A percentile compares a stretch with the other conserved stretches of the same genome.
Evolutionary conservation across 2,329 filamentous ascomycete species (phyloP).

Genomic region (Aureobasidium lini): DNA sequence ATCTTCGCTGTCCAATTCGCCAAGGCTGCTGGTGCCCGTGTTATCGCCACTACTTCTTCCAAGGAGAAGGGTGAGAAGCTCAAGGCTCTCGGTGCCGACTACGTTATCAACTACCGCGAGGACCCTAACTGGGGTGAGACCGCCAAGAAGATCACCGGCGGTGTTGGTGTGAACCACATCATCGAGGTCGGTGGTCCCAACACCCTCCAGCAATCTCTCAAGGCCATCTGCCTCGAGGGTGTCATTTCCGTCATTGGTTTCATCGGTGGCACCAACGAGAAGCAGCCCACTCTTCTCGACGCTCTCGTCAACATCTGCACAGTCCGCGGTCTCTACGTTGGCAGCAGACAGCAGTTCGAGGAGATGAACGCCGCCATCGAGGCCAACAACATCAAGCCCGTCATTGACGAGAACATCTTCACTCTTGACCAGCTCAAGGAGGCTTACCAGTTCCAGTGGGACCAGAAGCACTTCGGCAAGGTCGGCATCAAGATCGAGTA

Average conservation of each 20-base stretch:
- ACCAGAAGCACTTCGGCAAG: slow-evolving; percentile 43
- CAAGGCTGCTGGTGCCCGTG: slow-evolving; percentile 46
- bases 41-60: slow-evolving; percentile 52
- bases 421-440: slow-evolving; percentile 44
- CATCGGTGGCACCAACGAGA: slow-evolving; percentile 42
- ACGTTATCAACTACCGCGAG: slow-evolving; percentile 51
- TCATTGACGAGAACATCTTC: slow-evolving; percentile 53
- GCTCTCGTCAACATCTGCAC: slow-evolving; percentile 45
- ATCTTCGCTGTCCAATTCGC: slow-evolving; percentile 57
- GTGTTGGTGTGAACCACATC: slow-evolving; percentile 53
- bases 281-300: slow-evolving; percentile 47
- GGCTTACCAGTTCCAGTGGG: slow-evolving; percentile 40
- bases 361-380: slow-evolving; percentile 55
- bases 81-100: slow-evolving; percentile 46
- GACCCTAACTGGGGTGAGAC: slow-evolving; percentile 48
- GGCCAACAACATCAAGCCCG: slow-evolving; percentile 50
- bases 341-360: slow-evolving; percentile 48
- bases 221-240: slow-evolving; percentile 41
- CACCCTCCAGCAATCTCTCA: slow-evolving; percentile 49
- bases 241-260: slow-evolving; percentile 52
- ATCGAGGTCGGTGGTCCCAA: slow-evolving; percentile 59
- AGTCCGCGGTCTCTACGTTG: slow-evolving; percentile 51
- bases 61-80: slow-evolving; percentile 42
- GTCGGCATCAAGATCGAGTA: slow-evolving; percentile 32
- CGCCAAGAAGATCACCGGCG: slow-evolving; percentile 45